Conservation (phyloP, 129 eudicot species). For the Chrysanthemum lavandulifolium region DNA sequence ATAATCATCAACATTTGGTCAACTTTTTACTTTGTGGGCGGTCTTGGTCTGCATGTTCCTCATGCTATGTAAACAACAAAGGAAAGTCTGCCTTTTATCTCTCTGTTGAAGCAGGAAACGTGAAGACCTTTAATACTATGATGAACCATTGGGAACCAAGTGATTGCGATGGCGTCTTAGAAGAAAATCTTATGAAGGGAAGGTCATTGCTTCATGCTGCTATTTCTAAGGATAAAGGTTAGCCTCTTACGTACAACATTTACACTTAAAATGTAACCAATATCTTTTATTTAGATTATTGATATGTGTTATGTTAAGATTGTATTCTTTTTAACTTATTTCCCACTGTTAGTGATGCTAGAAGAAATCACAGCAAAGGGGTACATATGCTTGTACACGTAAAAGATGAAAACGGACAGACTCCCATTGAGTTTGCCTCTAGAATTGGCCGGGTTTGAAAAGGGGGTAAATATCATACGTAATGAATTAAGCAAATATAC, state of each 20-base stretch:
- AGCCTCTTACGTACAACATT: background rate
- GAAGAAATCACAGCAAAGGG: slow-evolving; percentile 9
- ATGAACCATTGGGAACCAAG: background rate
- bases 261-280: too few relatives aligned
- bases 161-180: background rate
- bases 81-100: background rate
- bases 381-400: slow-evolving; percentile 14
- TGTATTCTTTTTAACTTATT: background rate
- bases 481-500: background rate
- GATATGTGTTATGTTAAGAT: too few relatives aligned
- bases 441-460: background rate
- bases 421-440: background rate
- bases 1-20: background rate
- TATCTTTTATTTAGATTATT: background rate
- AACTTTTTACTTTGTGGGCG: background rate
- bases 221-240: background rate
- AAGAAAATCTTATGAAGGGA: background rate
- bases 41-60: background rate
- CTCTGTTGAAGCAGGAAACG: background rate
- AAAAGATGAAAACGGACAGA: slow-evolving; percentile 9
- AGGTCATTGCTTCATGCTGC: background rate
- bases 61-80: background rate
- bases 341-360: slow-evolving; percentile 14
- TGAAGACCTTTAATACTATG: background rate
- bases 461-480: background rate